Evolutionary conservation across 805 yeast genomes (phyloP).

Genomic region (Saturnispora bothae): DNA sequence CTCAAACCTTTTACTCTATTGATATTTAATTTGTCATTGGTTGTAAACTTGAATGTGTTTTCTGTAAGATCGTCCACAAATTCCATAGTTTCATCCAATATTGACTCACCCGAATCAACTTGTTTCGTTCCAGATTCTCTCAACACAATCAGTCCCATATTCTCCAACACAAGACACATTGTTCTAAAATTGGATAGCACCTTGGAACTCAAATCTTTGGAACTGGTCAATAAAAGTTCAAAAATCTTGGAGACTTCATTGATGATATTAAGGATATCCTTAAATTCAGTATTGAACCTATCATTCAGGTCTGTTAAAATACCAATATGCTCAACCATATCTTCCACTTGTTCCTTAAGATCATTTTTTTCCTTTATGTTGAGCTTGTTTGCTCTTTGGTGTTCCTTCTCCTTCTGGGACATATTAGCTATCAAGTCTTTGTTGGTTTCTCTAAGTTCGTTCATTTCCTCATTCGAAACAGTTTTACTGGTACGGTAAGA

Average conservation of each 20-base stretch:
- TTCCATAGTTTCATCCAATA: slow-evolving; percentile 4
- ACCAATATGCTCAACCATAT: slow-evolving; percentile 37
- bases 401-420: slow-evolving; percentile 53
- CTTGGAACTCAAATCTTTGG: slow-evolving; percentile 33
- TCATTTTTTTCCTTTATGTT: slow-evolving; percentile 41
- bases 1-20: slow-evolving; percentile 75
- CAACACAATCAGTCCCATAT: slow-evolving; percentile 64
- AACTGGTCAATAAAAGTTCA: slow-evolving; percentile 23
- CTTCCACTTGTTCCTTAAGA: slow-evolving; percentile 34
- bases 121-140: slow-evolving; percentile 15
- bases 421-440: slow-evolving; percentile 57
- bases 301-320: slow-evolving; percentile 31
- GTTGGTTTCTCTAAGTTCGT: slow-evolving; percentile 31
- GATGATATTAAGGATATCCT: slow-evolving; percentile 12
- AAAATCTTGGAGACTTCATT: slow-evolving; percentile 16
- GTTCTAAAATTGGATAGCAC: slow-evolving; percentile 31
- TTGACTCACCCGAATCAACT: not conserved
- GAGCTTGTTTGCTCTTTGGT: slow-evolving; percentile 39
- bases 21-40: slow-evolving; percentile 33
- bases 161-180: slow-evolving; percentile 52
- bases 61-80: not conserved
- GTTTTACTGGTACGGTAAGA: not conserved
- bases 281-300: slow-evolving; percentile 22
- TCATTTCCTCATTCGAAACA: slow-evolving; percentile 2
- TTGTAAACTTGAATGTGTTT: slow-evolving; percentile 13